These are phyloP conservation scores for Cenchrus fungigraminus DNA, from an alignment of 176 grass and related monocot species.

Conservation along the genomic window DNA sequence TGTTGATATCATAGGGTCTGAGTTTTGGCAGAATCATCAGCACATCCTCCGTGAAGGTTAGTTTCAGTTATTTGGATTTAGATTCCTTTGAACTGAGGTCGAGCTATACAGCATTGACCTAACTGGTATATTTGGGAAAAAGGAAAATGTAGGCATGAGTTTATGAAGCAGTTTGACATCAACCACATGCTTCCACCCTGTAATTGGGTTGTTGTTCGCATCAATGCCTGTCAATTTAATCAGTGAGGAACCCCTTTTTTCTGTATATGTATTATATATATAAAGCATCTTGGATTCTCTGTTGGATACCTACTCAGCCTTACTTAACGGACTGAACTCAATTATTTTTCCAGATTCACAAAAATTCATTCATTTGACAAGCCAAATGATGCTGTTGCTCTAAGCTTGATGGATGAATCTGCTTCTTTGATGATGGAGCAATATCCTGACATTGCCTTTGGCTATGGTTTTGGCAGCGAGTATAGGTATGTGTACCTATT, in stretches of 20 bases:
- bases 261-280: too few species aligned
- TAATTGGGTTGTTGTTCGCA: conserved; percentile 76
- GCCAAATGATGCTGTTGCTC: too few species aligned
- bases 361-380: too few species aligned
- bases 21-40: conserved; percentile 29
- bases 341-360: too few species aligned
- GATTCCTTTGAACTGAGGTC: conserved; percentile 16
- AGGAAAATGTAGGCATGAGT: conserved; percentile 63
- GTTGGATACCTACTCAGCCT: too few species aligned
- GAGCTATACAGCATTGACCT: conserved; percentile 28
- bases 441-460: too few species aligned
- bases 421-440: too few species aligned
- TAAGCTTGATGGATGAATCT: too few species aligned
- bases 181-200: conserved; percentile 59
- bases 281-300: too few species aligned
- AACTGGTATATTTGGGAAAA: conserved; percentile 33
- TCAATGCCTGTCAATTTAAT: conserved; percentile 66
- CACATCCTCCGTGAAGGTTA: conserved; percentile 64
- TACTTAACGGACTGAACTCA: too few species aligned
- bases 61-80: conserved; percentile 37
- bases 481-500: too few species aligned
- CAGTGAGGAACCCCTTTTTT: conserved; percentile 44
- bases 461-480: too few species aligned
- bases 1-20: conserved; percentile 52
- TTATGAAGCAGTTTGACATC: conserved; percentile 64